Base-by-base conservation (phyloP, 2,329 filamentous ascomycete genomes). In the Cyanodermella asteris region DNA sequence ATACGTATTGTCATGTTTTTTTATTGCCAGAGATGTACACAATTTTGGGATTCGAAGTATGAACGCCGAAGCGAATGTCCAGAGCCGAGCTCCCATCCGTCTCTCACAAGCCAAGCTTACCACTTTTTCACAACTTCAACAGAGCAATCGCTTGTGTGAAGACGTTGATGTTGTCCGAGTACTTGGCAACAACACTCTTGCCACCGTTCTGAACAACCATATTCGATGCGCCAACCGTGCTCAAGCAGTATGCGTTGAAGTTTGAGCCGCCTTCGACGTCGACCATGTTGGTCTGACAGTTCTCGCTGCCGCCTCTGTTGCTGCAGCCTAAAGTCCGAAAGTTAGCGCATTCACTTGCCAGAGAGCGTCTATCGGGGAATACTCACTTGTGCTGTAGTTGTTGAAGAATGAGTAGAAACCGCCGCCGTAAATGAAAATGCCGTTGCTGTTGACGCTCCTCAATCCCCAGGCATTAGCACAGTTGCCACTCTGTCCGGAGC, bases 351-450 rank as follows among this genome's bases (percentile, higher is more conserved):
- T n/a, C n/a, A n/a, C n/a, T n/a, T n/a, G n/a, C n/a, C n/a, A n/a
- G n/a, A n/a, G n/a, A n/a, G n/a, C n/a, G n/a, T n/a, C n/a, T n/a
- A n/a, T n/a, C n/a, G n/a, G n/a, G n/a, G n/a, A n/a, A n/a, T n/a
- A n/a, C n/a, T n/a, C n/a, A n/a, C n/a, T 34, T 1, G 50, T 55
- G 30, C 40, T 53, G 41, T 64, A 61, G 35, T 61, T 49, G 34
- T 59, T 49, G 40, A 64, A 64, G 44, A 64, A 64, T 11, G 47
- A 53, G 44, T 64, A 64, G 5, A 61, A 36, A 2, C 60, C 60
- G 0, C 53, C 58, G 10, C 60, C 60, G 32, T 62, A 63, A 11
- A 56, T 43, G 22, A 47, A 33, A 10, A 62, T 46, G 25, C 51
- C 43, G 9, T 43, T 40, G 18, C 45, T 51, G 33, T 53, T 43